phyloP scores from a whole-genome alignment of 1,139 yeast genomes.

The Suhomyces atakaporum region DNA sequence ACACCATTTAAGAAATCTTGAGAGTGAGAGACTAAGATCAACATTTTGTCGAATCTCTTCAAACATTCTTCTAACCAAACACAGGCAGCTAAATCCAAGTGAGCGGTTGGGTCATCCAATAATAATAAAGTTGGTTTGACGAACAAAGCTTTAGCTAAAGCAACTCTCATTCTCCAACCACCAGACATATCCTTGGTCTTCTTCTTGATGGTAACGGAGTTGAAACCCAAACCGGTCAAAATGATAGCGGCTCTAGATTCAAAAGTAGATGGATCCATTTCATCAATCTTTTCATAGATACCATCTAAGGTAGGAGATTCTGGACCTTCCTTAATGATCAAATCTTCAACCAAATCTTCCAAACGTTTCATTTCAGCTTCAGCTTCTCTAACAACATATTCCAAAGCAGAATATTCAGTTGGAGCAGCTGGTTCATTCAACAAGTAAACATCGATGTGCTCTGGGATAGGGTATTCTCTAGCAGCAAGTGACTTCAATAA shows the following conservation, averaged over 20 bases:
- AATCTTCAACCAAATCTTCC: slow-evolving; percentile 89
- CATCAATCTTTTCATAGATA: slow-evolving; percentile 91
- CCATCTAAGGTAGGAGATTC: slow-evolving; percentile 86
- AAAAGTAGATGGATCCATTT: slow-evolving; percentile 93
- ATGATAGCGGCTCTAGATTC: slow-evolving; percentile 96
- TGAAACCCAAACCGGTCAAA: slow-evolving; percentile 96
- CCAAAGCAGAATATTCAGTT: slow-evolving; percentile 86
- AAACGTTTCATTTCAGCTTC: slow-evolving; percentile 87
- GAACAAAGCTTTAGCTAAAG: slow-evolving; percentile 81
- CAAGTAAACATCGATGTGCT: slow-evolving; percentile 83
- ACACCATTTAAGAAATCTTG: slow-evolving; percentile 99
- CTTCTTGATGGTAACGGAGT: slow-evolving; percentile 71
- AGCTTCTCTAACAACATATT: slow-evolving; percentile 96
- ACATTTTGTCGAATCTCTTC: slow-evolving; percentile 88
- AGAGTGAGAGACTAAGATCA: slow-evolving; percentile 95
- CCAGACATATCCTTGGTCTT: slow-evolving; percentile 99
- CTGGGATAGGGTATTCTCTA: slow-evolving; percentile 95
- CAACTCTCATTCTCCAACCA: slow-evolving; percentile 95
- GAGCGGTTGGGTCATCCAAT: slow-evolving; percentile 98
- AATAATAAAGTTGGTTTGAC: slow-evolving; percentile 84
- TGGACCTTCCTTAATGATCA: slow-evolving; percentile 90
- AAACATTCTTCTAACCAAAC: slow-evolving; percentile 99
- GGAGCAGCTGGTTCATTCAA: slow-evolving; percentile 98
- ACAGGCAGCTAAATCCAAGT: slow-evolving; percentile 98
- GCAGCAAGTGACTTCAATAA: slow-evolving; percentile 91